These are phyloP conservation scores for Gossypium davidsonii DNA, from an alignment of 441 rosid species.

Conservation along the genomic window DNA sequence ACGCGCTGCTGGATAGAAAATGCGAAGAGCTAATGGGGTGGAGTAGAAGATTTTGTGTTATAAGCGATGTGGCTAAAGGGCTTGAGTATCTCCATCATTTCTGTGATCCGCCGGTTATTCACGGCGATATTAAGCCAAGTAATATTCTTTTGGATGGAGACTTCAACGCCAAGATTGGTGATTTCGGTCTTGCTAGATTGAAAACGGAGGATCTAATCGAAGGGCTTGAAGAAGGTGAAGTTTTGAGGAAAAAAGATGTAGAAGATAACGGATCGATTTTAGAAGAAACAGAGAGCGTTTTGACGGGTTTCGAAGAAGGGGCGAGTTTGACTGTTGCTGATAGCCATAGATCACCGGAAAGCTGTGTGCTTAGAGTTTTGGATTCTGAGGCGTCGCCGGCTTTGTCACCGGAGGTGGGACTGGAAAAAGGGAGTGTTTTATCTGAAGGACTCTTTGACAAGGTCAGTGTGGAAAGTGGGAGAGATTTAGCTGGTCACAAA, in stretches of 20 bases:
- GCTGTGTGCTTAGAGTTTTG: constrained; percentile 38
- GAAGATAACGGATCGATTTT: constrained; percentile 68
- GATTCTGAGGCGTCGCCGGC: constrained; percentile 37
- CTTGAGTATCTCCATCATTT: constrained; percentile 56
- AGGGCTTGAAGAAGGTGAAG: constrained; percentile 30
- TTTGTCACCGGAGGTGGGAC: constrained; percentile 42
- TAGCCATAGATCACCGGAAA: constrained; percentile 47
- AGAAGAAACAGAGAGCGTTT: constrained; percentile 62
- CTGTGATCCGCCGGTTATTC: constrained; percentile 59
- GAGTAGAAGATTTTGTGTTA: constrained; percentile 46
- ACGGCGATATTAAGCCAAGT: constrained; percentile 79
- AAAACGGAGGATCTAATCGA: constrained; percentile 41
- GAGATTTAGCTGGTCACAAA: constrained; percentile 28
- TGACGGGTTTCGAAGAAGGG: constrained; percentile 47
- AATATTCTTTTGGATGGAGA: constrained; percentile 52
- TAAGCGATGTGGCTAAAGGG: constrained; percentile 57
- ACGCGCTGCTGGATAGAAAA: constrained; percentile 60
- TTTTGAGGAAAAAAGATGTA: constrained; percentile 19
- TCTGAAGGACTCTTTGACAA: constrained; percentile 43
- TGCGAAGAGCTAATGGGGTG: constrained; percentile 64
- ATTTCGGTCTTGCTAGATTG: constrained; percentile 72
- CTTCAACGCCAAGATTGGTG: constrained; percentile 69
- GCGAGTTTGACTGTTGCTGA: constrained; percentile 19
- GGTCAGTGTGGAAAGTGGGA: constrained; percentile 48
- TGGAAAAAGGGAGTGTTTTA: constrained; percentile 42